These are phyloP conservation scores for Trametes elegans DNA, from an alignment of 768 basidiomycete genomes.

Conservation along the genomic window DNA sequence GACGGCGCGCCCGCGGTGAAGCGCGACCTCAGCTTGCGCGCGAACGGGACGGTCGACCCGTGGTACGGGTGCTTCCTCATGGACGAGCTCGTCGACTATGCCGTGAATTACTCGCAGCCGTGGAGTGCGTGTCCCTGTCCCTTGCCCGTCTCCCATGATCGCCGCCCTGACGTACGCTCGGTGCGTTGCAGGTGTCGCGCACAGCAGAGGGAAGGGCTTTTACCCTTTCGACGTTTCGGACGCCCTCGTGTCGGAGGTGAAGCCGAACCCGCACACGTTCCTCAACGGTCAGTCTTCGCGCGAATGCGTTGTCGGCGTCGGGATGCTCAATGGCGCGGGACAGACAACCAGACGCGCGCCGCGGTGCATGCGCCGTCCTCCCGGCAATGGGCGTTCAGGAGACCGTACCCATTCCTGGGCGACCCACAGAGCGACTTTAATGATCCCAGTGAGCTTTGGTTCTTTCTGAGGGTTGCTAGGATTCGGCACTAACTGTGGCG, in stretches of 20 bases:
- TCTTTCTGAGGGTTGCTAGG: too few species aligned
- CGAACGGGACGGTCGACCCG: constrained; percentile 47
- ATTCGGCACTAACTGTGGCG: too few species aligned
- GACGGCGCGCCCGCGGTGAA: too few species aligned
- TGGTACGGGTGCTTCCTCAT: constrained; percentile 50
- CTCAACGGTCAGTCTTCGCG: too few species aligned
- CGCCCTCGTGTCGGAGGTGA: constrained; percentile 40
- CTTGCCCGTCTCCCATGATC: background rate
- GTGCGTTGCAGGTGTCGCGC: too few species aligned
- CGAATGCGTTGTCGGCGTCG: too few species aligned
- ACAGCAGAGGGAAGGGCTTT: constrained; percentile 12
- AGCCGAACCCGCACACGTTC: constrained; percentile 51
- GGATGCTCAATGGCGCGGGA: too few species aligned
- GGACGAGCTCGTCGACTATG: constrained; percentile 67
- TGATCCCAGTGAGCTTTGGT: too few species aligned
- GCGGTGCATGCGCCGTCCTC: constrained; percentile 70
- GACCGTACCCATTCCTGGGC: too few species aligned
- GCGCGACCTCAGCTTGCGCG: constrained; percentile 44
- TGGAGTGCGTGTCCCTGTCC: constrained; percentile 31
- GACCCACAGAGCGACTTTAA: constrained; percentile 27
- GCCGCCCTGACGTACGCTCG: background rate
- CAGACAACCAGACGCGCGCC: constrained; percentile 37
- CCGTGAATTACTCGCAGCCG: constrained; percentile 66
- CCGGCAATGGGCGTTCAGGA: constrained; percentile 52
- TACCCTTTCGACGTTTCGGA: constrained; percentile 24